These are phyloP conservation scores for Chlamydomonas reinhardtii DNA, from an alignment of 163 green algal species.

Conservation along the genomic window DNA sequence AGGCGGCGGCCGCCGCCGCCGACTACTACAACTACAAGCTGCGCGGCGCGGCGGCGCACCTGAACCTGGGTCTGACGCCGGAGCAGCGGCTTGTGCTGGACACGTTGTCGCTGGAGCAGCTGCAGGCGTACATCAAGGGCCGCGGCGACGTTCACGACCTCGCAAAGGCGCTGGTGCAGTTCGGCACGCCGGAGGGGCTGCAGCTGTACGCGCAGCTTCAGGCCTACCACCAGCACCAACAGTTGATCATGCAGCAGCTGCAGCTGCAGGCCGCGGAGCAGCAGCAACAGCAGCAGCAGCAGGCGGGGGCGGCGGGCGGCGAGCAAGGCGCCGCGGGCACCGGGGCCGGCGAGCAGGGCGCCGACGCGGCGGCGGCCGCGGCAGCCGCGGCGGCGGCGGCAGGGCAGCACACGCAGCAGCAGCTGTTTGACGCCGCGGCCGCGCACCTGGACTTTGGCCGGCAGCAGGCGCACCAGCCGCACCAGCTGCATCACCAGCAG, in stretches of 20 bases:
- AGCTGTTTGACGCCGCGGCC: no score
- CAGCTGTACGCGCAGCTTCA: not conserved
- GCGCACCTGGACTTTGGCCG: no score
- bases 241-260: not conserved
- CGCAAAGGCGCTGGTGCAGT: constrained; percentile 28
- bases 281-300: not conserved
- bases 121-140: constrained; percentile 39
- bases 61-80: constrained; percentile 49
- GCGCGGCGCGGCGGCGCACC: constrained; percentile 17
- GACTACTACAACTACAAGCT: constrained; percentile 49
- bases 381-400: no score
- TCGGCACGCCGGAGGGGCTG: no score
- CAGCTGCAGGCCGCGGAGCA: not conserved
- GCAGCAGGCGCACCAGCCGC: no score
- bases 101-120: constrained; percentile 22
- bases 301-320: no score
- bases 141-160: constrained; percentile 25
- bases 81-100: constrained; percentile 39
- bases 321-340: no score
- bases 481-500: no score
- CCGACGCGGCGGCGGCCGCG: no score
- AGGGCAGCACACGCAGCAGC: no score
- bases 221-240: not conserved
- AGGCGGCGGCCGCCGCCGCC: constrained; percentile 13
- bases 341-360: no score